These are phyloP conservation scores for Marchantia polymorpha DNA, from an alignment of 225 moss, liverwort and hornwort genomes.

Conservation along the genomic window DNA sequence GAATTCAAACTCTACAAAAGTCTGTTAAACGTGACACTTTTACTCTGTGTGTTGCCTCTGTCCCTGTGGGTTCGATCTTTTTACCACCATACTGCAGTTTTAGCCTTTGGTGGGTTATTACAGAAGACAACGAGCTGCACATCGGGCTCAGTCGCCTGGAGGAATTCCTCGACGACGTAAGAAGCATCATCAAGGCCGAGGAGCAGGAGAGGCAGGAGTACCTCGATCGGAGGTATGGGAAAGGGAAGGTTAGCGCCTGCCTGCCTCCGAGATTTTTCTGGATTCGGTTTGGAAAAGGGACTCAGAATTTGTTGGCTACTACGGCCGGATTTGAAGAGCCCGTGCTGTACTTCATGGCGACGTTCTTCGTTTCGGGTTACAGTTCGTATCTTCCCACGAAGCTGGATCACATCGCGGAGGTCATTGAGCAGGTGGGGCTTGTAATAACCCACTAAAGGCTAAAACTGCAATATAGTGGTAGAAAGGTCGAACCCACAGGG, in stretches of 20 bases:
- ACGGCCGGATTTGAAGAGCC: slow-evolving; percentile 42
- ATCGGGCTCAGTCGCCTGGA: slow-evolving; percentile 34
- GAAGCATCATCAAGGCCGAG: slow-evolving; percentile 39
- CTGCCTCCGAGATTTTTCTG: slow-evolving; percentile 59
- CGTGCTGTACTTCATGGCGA: slow-evolving; percentile 41
- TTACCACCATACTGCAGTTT: too few species aligned
- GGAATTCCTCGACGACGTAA: slow-evolving; percentile 55
- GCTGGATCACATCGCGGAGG: slow-evolving; percentile 34
- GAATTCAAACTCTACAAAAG: too few species aligned
- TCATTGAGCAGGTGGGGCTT: slow-evolving; percentile 58
- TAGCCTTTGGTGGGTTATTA: too few species aligned
- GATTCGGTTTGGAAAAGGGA: slow-evolving; percentile 50
- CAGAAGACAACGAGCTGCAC: slow-evolving; percentile 33
- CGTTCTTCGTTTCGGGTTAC: slow-evolving; percentile 26
- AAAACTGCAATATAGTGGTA: too few species aligned
- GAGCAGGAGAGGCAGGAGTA: slow-evolving; percentile 32
- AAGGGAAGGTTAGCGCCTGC: slow-evolving; percentile 48
- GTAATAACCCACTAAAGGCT: too few species aligned
- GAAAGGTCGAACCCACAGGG: too few species aligned
- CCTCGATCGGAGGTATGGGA: slow-evolving; percentile 28
- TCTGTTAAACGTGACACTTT: too few species aligned
- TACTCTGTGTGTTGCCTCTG: too few species aligned
- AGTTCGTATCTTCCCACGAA: slow-evolving; percentile 43
- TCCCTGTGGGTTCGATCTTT: too few species aligned
- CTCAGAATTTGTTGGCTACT: slow-evolving; percentile 35